Percentiles rank a stretch among this genome's conserved stretches.
Evolutionary conservation across 2,329 filamentous ascomycete species (phyloP).

Genomic region (Reticulascus tulasneorum): DNA sequence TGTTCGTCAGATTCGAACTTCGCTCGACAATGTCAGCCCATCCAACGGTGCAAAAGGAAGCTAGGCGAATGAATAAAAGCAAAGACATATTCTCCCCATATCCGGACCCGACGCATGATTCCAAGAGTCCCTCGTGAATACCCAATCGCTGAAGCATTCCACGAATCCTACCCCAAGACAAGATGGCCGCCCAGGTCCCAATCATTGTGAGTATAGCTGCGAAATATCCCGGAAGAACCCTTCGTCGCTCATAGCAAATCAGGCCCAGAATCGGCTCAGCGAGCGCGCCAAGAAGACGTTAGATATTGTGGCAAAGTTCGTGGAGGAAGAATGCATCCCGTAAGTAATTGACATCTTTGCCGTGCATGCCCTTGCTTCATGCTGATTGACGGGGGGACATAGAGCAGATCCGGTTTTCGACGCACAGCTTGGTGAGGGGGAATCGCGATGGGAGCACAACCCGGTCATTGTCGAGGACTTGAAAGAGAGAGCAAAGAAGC

Average conservation of each 20-base stretch:
- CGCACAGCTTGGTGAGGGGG: constrained; percentile 74
- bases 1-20: no score
- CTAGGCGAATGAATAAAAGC: no score
- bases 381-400: background rate
- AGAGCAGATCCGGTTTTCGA: constrained; percentile 75
- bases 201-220: constrained; percentile 20
- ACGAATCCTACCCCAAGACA: no score
- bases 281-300: constrained; percentile 79
- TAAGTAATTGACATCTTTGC: constrained; percentile 32
- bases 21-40: no score
- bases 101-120: no score
- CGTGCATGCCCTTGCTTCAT: background rate
- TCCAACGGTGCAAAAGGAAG: no score
- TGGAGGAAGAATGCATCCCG: constrained; percentile 92
- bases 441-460: constrained; percentile 74
- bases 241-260: constrained; percentile 4
- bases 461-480: constrained; percentile 83
- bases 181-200: constrained; percentile 20
- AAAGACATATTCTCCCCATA: no score
- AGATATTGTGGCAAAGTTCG: constrained; percentile 89
- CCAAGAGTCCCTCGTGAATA: no score
- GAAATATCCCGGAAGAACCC: constrained; percentile 3
- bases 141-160: no score
- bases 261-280: constrained; percentile 63
- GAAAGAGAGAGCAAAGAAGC: constrained; percentile 74